phyloP scores from a whole-genome alignment of 2,329 filamentous ascomycete genomes.

The Sporothrix brasiliensis region DNA sequence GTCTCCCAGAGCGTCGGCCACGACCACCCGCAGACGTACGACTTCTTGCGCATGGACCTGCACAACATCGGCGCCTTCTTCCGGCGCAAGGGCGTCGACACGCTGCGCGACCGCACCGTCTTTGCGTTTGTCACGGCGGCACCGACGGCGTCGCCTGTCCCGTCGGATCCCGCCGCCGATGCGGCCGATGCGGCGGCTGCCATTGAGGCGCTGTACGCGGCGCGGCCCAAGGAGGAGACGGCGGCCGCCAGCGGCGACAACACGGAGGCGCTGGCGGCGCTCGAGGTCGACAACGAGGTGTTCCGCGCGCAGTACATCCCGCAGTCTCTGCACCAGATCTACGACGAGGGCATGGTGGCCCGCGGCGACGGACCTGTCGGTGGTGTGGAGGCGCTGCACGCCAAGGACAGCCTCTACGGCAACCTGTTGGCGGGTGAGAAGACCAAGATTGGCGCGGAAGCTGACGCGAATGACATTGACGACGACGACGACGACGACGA shows the following conservation, averaged over 20 bases:
- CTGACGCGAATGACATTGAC: neutral
- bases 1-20: slow-evolving; percentile 97
- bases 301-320: slow-evolving; percentile 97
- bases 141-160: slow-evolving; percentile 59
- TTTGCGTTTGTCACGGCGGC: slow-evolving; percentile 79
- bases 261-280: slow-evolving; percentile 51
- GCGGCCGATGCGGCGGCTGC: slow-evolving; percentile 53
- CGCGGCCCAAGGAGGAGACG: slow-evolving; percentile 50
- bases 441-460: slow-evolving; percentile 36
- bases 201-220: slow-evolving; percentile 69
- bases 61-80: slow-evolving; percentile 97
- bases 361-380: slow-evolving; percentile 25
- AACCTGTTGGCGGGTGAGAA: slow-evolving; percentile 75
- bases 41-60: slow-evolving; percentile 97
- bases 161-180: slow-evolving; percentile 49
- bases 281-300: slow-evolving; percentile 83
- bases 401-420: slow-evolving; percentile 62
- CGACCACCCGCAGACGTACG: slow-evolving; percentile 87
- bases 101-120: slow-evolving; percentile 73
- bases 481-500: neutral
- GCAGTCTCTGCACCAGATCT: slow-evolving; percentile 92
- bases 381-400: slow-evolving; percentile 70
- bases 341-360: slow-evolving; percentile 85
- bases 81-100: slow-evolving; percentile 79
- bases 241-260: slow-evolving; percentile 35